phyloP scores from a whole-genome alignment of 2,329 filamentous ascomycete genomes.

The Paraphaeosphaeria sporulosa region DNA sequence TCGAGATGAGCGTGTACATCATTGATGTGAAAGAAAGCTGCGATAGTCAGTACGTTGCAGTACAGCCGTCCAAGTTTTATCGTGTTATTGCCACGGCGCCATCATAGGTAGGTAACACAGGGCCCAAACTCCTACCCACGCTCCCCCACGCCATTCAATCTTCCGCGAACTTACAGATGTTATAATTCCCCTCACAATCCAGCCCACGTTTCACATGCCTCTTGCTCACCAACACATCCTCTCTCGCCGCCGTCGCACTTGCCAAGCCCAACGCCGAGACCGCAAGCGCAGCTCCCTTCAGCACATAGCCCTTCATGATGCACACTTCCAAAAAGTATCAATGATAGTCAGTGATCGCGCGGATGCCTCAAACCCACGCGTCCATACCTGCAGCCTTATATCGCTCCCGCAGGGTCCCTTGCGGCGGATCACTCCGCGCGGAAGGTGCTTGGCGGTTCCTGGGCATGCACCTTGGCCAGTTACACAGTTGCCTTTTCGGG shows the following conservation, averaged over 20 bases:
- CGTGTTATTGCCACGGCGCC: no score
- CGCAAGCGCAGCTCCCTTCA: slow-evolving; percentile 25
- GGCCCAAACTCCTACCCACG: not conserved
- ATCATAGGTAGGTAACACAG: no score
- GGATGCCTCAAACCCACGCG: slow-evolving; percentile 14
- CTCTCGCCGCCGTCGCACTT: slow-evolving; percentile 25
- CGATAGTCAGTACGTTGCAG: not conserved
- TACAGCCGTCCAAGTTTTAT: no score
- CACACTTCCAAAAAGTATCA: not conserved
- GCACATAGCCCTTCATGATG: slow-evolving; percentile 33
- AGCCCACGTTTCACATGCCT: slow-evolving; percentile 41
- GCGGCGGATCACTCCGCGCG: slow-evolving; percentile 14
- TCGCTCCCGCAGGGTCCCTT: not conserved
- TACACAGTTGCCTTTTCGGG: slow-evolving; percentile 33
- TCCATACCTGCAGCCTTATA: slow-evolving; percentile 18
- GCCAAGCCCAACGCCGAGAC: slow-evolving; percentile 26
- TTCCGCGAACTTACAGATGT: slow-evolving; percentile 37
- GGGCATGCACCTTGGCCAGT: slow-evolving; percentile 28
- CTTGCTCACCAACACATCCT: slow-evolving; percentile 37
- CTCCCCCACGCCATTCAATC: rapidly evolving
- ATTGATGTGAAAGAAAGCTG: slow-evolving; percentile 72
- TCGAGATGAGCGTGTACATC: slow-evolving; percentile 74
- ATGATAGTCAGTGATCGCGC: slow-evolving; percentile 17
- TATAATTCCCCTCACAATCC: slow-evolving; percentile 43
- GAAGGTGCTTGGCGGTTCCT: slow-evolving; percentile 26